Base-by-base conservation (phyloP, 257 asterid species). In the Rauvolfia tetraphylla region DNA sequence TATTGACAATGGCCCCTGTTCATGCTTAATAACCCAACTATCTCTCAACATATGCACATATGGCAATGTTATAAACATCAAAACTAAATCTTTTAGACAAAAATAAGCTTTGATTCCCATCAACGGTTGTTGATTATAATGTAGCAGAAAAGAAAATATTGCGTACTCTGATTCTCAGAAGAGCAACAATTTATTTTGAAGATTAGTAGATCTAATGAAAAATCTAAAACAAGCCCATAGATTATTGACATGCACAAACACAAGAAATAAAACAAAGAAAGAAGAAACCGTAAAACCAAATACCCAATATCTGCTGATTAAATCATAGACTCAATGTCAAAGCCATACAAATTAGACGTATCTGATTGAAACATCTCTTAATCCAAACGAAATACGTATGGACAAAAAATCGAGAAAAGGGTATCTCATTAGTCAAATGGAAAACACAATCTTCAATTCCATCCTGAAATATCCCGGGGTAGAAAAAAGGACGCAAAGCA, bases 381-480 rank as follows among this genome's bases (percentile, higher is more conserved):
- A 25, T 18, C 42, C 17, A 25, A 72, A 25, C 71, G 17, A 39
- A 9, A 41, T 23, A 68, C 1, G 25, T 4, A 20, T 1, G 27
- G 2, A 20, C 1, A 42, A 61, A 25, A 18, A 17, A 2, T 1
- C 42, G 27, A 58, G 29, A n/a, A 7, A 29, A 15, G 27, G 22
- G 18, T 1, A 46, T 10, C 34, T 25, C n/a, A 39, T 38, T 67
- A 67, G 48, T 36, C 49, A 49, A 31, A 46, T 46, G n/a, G 15
- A 72, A 62, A 12, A 36, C 57, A n/a, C 59, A 62, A 36, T 49
- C 73, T 42, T 54, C 62, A 65, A 73, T 54, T n/a, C n/a, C 27
- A 51, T 6, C 29, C 54, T 41, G 15, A 5, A 27, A 73, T 1
- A 58, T 2, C 31, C 36, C 39, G 1, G 10, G 9, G 1, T 23